Evolutionary conservation across 2,329 filamentous ascomycete genomes (phyloP).

Genomic region (Tolypocladium ophioglossoides): DNA sequence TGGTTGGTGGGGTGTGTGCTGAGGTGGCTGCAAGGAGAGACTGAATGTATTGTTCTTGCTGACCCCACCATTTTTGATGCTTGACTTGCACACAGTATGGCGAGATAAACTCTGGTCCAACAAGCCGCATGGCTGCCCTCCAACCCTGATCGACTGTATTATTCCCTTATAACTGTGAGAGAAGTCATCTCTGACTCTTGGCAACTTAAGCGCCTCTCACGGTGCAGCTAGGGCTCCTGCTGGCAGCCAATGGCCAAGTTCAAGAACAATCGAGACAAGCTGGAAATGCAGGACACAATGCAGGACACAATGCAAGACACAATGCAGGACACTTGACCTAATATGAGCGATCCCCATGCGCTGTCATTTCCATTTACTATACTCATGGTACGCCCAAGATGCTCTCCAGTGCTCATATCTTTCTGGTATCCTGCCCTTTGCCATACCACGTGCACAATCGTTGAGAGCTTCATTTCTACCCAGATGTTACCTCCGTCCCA

Average conservation of each 20-base stretch:
- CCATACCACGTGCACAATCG: background rate
- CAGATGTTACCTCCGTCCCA: background rate
- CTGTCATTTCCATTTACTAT: background rate
- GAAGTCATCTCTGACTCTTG: background rate
- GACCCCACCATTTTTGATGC: background rate
- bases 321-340: background rate
- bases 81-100: background rate
- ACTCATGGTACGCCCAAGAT: background rate
- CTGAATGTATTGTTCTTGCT: conserved; percentile 6
- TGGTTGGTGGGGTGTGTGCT: background rate
- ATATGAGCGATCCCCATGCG: background rate
- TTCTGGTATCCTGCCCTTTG: background rate
- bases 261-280: background rate
- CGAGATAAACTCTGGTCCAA: background rate
- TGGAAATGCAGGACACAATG: too few species aligned
- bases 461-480: background rate
- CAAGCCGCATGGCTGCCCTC: background rate
- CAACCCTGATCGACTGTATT: background rate
- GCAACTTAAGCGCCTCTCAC: background rate
- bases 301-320: too few species aligned
- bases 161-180: background rate
- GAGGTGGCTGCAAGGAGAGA: background rate
- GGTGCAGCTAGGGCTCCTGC: background rate
- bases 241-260: background rate
- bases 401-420: background rate